phyloP scores from a whole-genome alignment of 805 yeast species.

The Candida insectorum region DNA sequence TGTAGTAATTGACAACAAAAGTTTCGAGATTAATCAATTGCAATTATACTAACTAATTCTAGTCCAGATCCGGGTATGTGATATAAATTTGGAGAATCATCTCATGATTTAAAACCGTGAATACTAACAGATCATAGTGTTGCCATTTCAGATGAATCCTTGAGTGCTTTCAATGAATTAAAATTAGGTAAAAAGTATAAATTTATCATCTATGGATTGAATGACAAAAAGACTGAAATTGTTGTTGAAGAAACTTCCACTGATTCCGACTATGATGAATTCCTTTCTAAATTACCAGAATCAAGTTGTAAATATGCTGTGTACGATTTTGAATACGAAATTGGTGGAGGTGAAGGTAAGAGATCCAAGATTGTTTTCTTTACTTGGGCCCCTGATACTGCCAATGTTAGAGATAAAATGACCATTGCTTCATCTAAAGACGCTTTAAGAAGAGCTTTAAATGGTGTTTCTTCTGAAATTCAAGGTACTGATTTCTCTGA shows the following conservation, averaged over 20 bases:
- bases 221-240: conserved; percentile 85
- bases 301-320: conserved; percentile 95
- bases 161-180: conserved; percentile 91
- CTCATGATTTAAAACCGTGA: background rate
- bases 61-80: conserved; percentile 34
- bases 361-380: conserved; percentile 67
- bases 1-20: too few relatives aligned
- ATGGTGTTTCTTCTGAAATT: conserved; percentile 89
- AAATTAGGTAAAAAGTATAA: conserved; percentile 89
- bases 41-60: conserved; percentile 12
- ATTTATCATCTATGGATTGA: conserved; percentile 77
- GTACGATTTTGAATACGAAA: conserved; percentile 94
- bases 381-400: conserved; percentile 98
- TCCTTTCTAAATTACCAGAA: conserved; percentile 88
- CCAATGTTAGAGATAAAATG: conserved; percentile 95
- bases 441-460: conserved; percentile 94
- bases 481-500: conserved; percentile 98
- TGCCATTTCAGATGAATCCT: conserved; percentile 71
- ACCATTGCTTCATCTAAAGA: conserved; percentile 98
- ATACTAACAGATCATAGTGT: conserved; percentile 29
- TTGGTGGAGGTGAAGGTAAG: conserved; percentile 89
- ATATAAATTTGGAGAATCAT: background rate
- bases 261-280: conserved; percentile 74
- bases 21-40: too few relatives aligned
- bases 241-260: conserved; percentile 82